Conservation (phyloP, 176 grass and related monocot species). For the Poa annua region DNA sequence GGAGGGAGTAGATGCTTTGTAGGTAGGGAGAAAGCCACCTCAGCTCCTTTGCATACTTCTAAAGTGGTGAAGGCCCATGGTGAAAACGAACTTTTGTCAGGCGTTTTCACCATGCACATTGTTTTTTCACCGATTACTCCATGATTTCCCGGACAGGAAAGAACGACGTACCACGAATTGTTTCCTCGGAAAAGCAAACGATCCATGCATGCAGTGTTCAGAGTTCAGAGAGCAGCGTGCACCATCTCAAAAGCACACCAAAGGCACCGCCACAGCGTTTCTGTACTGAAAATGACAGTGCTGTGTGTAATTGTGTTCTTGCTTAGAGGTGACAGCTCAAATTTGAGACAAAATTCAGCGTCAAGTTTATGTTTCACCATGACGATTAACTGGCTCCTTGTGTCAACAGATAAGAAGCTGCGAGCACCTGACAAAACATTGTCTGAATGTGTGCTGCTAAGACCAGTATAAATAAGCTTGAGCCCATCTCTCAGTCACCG, state of each 20-base stretch:
- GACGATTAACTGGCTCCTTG: neutral
- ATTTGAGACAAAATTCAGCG: neutral
- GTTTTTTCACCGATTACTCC: slow-evolving; percentile 33
- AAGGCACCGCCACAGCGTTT: neutral
- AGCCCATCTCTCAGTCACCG: neutral
- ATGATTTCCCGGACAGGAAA: slow-evolving; percentile 42
- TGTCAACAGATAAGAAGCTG: slow-evolving; percentile 3
- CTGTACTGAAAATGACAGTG: slow-evolving; percentile 25
- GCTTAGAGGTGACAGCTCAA: neutral
- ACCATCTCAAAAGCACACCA: slow-evolving; percentile 44
- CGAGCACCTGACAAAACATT: slow-evolving; percentile 25
- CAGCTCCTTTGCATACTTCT: slow-evolving; percentile 42
- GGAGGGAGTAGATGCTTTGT: slow-evolving; percentile 49
- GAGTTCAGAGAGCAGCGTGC: neutral
- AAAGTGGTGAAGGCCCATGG: slow-evolving; percentile 36
- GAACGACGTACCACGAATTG: neutral
- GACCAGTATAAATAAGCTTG: neutral
- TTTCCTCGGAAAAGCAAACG: slow-evolving; percentile 38
- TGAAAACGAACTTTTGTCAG: slow-evolving; percentile 53
- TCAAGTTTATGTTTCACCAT: neutral
- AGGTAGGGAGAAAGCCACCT: slow-evolving; percentile 43
- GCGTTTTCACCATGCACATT: slow-evolving; percentile 6
- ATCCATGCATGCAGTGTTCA: slow-evolving; percentile 24
- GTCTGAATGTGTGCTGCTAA: neutral
- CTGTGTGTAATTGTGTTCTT: neutral